Evolutionary conservation across 108 stramenopile genomes (phyloP), one percentile per base, ranked within the genome.

Genomic region (Skeletonema costatum): DNA sequence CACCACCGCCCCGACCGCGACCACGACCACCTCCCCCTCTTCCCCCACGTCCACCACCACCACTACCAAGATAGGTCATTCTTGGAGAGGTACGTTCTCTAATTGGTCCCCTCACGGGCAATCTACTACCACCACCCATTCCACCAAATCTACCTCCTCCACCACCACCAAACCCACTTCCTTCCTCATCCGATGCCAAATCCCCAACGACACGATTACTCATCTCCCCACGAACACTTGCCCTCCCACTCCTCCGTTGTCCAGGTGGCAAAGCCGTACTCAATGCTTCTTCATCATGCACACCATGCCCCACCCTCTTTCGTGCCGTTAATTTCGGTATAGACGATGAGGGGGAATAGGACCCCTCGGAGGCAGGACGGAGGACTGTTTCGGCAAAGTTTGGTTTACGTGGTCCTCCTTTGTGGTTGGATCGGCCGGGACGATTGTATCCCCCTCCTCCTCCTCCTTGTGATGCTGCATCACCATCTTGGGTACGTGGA

Each of bases 321-420:
- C 88, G 81, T n/a, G 82, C 89, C 6, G 83, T 60, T n/a, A 89
- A 62, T 53, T 82, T 82, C 19, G 93, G 93, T 78, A 93, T 87
- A 19, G 87, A 51, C 41, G 89, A 87, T 16, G 65, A 35, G 19
- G 63, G 31, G 6, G 64, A 16, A 48, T 59, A 31, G 35, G 50
- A 63, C 11, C 73, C 80, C 21, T 74, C 44, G 19, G 80, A 73
- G 11, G 80, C 80, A 5, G 80, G 80, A 32, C 68, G 56, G 7
- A 81, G 38, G 12, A 81, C 68, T 13, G 46, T 70, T 44, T 81
- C 80, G 53, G 80, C 80, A 65, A 81, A 74, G 73, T 81, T 81
- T 62, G 70, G 41, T 66, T 74, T 74, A 68, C 71, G 71, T 14
- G 70, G 70, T 60, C 71, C 71, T 21, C 78, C 71, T 19, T 56